phyloP scores from a whole-genome alignment of 495 filamentous ascomycete species.

The Pseudotulostoma volvatum region DNA sequence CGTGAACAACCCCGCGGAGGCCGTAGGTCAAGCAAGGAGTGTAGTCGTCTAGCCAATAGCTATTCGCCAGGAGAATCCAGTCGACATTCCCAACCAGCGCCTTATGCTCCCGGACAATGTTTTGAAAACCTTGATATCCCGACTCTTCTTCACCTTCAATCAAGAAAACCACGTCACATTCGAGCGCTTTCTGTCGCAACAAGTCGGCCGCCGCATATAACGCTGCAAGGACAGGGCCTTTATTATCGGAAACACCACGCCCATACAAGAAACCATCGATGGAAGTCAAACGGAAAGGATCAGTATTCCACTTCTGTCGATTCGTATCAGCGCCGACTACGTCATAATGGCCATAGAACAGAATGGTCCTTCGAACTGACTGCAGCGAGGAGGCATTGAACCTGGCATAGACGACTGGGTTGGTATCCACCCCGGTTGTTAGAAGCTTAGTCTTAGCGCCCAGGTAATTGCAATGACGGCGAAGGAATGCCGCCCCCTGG shows the following conservation, averaged over 20 bases:
- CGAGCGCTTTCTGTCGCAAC: conserved; percentile 55
- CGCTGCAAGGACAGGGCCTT: conserved; percentile 84
- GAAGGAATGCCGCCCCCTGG: conserved; percentile 78
- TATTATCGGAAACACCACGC: conserved; percentile 94
- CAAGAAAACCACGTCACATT: conserved; percentile 77
- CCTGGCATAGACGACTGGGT: conserved; percentile 78
- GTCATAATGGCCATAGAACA: conserved; percentile 98
- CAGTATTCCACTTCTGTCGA: conserved; percentile 58
- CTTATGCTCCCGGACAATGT: conserved; percentile 62
- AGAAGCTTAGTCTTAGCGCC: conserved; percentile 80
- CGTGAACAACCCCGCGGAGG: conserved; percentile 84
- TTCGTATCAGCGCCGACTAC: conserved; percentile 86
- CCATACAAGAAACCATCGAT: conserved; percentile 89
- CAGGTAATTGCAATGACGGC: conserved; percentile 73
- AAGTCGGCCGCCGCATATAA: conserved; percentile 85
- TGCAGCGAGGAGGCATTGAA: conserved; percentile 46
- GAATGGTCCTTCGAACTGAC: conserved; percentile 62
- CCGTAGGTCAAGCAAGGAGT: conserved; percentile 93
- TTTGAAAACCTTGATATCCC: conserved; percentile 74
- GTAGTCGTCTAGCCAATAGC: conserved; percentile 95
- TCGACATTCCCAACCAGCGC: conserved; percentile 76
- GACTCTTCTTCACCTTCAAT: conserved; percentile 97
- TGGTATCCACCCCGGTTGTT: conserved; percentile 53
- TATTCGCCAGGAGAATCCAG: conserved; percentile 88
- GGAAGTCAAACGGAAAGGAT: conserved; percentile 74